Evolutionary conservation across 2,329 filamentous ascomycete species (phyloP), one percentile per base, ranked within the genome.

Genomic region (Biscogniauxia sp.): DNA sequence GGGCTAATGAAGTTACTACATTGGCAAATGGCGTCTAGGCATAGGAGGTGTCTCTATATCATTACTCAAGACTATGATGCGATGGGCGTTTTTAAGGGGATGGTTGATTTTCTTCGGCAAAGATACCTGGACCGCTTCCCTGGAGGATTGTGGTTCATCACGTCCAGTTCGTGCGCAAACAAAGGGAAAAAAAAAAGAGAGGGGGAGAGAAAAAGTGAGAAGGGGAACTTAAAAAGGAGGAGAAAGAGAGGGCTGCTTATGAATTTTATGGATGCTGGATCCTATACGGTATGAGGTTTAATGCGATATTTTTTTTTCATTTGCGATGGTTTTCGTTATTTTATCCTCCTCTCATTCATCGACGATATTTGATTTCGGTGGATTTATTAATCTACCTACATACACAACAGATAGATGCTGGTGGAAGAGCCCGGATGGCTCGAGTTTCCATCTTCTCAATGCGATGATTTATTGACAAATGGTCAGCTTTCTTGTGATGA

Each of bases 381-480:
- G 17, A 45, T 45, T 17, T 45, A 13, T 13, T n/a, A n/a, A 13
- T 45, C 37, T 45, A 45, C 37, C 6, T 32, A 32, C 28, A 32
- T 32, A 23, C 23, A 23, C 23, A n/a, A 45, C 19, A 19, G 25
- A 23, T 15, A 28, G n/a, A 55, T 28, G 45, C 23, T 20, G 17
- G 55, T 25, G 45, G 51, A 56, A 28, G 57, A 28, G 55, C 62
- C 60, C 62, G 52, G 53, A 58, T 57, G 61, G 59, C 57, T 58
- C 51, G n/a, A 9, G 41, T 20, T 50, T 57, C 37, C 50, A 54
- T 60, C 56, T 55, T 26, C 51, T 32, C 23, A 59, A 61, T 59
- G 50, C 62, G 57, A 61, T 56, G 59, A 55, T 53, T 61, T 61
- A 26, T 25, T n/a, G 13, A n/a, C 2, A 45, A 45, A 45, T 9